Conservation (phyloP, 805 yeast species). For the Zygoascus biomembranicola region DNA sequence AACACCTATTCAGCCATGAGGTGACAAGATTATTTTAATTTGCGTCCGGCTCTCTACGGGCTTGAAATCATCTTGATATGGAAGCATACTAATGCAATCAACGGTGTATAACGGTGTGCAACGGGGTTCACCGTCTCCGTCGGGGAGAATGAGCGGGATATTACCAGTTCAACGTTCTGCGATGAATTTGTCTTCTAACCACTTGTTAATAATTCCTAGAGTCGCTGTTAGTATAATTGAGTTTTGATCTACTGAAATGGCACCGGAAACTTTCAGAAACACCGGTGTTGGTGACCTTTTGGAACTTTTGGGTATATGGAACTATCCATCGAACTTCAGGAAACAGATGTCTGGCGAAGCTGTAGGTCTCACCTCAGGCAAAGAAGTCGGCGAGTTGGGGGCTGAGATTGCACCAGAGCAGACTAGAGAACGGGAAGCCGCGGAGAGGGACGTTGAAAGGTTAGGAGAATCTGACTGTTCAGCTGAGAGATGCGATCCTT, state of each 20-base stretch:
- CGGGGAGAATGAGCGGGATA: too few relatives aligned
- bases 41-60: too few relatives aligned
- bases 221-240: too few relatives aligned
- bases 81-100: too few relatives aligned
- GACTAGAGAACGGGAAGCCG: background rate
- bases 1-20: too few relatives aligned
- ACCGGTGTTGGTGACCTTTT: conserved; percentile 1
- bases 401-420: background rate
- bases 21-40: too few relatives aligned
- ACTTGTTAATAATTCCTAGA: too few relatives aligned
- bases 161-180: too few relatives aligned
- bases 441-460: background rate
- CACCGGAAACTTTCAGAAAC: background rate
- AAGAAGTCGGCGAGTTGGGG: background rate
- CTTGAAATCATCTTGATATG: too few relatives aligned
- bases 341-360: background rate
- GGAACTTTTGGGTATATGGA: background rate
- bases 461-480: background rate
- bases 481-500: conserved; percentile 9
- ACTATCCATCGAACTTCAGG: background rate
- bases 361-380: background rate
- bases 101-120: too few relatives aligned
- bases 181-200: too few relatives aligned
- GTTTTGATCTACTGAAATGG: background rate
- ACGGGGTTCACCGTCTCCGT: too few relatives aligned